Base-by-base conservation (phyloP, 257 asterid genomes). In the Salvia hispanica region DNA sequence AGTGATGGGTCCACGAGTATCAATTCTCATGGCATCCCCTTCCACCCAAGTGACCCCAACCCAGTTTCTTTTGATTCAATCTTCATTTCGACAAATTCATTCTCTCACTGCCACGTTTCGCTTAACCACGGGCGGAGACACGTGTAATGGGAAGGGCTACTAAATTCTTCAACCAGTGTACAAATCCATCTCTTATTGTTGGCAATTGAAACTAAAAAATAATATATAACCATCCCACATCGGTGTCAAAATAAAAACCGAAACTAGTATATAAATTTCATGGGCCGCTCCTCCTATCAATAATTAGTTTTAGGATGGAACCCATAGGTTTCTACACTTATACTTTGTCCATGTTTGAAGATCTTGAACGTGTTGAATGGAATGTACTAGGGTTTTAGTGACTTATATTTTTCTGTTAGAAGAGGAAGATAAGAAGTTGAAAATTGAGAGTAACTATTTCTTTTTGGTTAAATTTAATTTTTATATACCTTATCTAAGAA, bases 1-100 rank as follows among this genome's bases (percentile, higher is more conserved):
- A 70, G 37, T 39, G 16, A 50, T 66, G 59, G 61, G 63, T 51
- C 56, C 68, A 56, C 25, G 9, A 39, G 71, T 50, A 66, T 72
- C 75, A 16, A 48, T 68, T 73, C 75, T 40, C 51, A 3, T 25
- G 6, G 62, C 28, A 36, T 8, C 18, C 44, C 34, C 62, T 56
- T 46, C 31, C 37, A 15, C 7, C 21, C 21, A 18, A 18, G 21
- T 18, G 21, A 18, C 21, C 21, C 12, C 9, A 36, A 16, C 56
- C 44, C 36, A 11, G 12, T 61, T 18, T 7, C 39, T 63, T 10
- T 39, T 3, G 14, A 0, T 43, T 31, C 11, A 4, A 5, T 44
- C 8, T 45, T 46, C 18, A 25, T 59, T 18, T 33, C 7, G 15
- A 18, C 8, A 3, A 45, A 45, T 6, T 15, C 25, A 31, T 39